A percentile compares a stretch with the other conserved stretches of the same genome.
Evolutionary conservation across 2,329 filamentous ascomycete species (phyloP).

Genomic region (Sporothrix globosa): DNA sequence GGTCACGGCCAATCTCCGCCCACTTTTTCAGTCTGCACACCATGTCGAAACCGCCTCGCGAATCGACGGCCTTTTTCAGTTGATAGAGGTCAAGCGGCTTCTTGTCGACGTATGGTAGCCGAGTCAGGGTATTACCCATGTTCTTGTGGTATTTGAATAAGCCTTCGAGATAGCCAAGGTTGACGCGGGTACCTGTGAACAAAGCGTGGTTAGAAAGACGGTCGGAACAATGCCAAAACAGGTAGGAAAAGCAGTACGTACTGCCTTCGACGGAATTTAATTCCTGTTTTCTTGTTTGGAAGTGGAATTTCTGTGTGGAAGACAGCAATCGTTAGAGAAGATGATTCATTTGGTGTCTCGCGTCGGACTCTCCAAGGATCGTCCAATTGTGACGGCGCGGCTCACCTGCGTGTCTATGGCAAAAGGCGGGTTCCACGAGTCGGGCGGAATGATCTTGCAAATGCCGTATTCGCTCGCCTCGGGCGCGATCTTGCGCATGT

Average conservation of each 20-base stretch:
- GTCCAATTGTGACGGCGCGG: not conserved
- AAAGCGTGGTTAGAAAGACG: conserved; percentile 32
- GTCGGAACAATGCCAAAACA: not conserved
- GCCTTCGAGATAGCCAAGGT: conserved; percentile 93
- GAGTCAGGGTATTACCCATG: conserved; percentile 89
- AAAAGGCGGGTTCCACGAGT: conserved; percentile 91
- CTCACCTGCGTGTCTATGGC: conserved; percentile 95
- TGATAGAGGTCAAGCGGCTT: conserved; percentile 94
- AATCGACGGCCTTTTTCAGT: conserved; percentile 94
- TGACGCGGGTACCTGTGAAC: conserved; percentile 81
- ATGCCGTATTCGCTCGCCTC: conserved; percentile 88
- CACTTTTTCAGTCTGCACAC: conserved; percentile 99
- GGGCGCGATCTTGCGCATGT: conserved; percentile 86
- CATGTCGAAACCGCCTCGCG: conserved; percentile 89
- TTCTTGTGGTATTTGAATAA: conserved; percentile 96
- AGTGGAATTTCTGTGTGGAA: conserved; percentile 81
- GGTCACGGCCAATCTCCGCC: conserved; percentile 95
- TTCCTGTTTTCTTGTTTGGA: conserved; percentile 93
- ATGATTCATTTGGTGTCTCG: not conserved
- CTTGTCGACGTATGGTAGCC: conserved; percentile 96
- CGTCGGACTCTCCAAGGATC: not conserved
- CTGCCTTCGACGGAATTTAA: conserved; percentile 98
- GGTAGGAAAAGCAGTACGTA: conserved; percentile 51
- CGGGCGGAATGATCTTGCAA: conserved; percentile 93
- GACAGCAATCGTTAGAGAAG: not conserved